phyloP scores from a whole-genome alignment of 2,329 filamentous ascomycete genomes.

The Mollisia scopiformis region DNA sequence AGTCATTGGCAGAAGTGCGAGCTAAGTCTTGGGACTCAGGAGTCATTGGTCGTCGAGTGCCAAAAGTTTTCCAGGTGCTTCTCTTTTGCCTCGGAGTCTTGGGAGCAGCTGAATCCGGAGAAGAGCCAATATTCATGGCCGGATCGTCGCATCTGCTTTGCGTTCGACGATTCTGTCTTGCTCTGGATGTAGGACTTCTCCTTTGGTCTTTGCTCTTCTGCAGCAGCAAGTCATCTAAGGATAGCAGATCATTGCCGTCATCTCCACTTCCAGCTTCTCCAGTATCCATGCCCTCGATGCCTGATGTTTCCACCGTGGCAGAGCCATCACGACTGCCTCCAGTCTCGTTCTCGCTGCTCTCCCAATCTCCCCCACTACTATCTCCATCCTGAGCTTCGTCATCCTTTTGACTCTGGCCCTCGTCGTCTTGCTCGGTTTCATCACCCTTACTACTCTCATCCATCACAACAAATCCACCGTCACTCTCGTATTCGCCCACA shows the following conservation, averaged over 20 bases:
- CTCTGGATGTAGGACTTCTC: not conserved
- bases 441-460: not conserved
- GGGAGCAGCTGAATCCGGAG: too few species aligned
- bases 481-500: not conserved
- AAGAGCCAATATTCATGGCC: not conserved
- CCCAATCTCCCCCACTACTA: not conserved
- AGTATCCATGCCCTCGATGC: not conserved
- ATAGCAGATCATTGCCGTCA: not conserved
- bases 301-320: too few species aligned
- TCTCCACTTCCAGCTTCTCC: not conserved
- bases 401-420: too few species aligned
- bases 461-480: not conserved
- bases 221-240: not conserved
- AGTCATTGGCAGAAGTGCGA: not conserved
- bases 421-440: not conserved
- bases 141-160: not conserved
- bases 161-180: not conserved
- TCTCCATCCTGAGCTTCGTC: not conserved
- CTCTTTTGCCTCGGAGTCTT: too few species aligned
- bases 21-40: not conserved
- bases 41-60: too few species aligned
- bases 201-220: too few species aligned
- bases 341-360: not conserved
- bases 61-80: too few species aligned
- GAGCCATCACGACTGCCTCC: too few species aligned